phyloP scores from a whole-genome alignment of 352 stramenopile genomes.

The Saprolegnia parasitica region DNA sequence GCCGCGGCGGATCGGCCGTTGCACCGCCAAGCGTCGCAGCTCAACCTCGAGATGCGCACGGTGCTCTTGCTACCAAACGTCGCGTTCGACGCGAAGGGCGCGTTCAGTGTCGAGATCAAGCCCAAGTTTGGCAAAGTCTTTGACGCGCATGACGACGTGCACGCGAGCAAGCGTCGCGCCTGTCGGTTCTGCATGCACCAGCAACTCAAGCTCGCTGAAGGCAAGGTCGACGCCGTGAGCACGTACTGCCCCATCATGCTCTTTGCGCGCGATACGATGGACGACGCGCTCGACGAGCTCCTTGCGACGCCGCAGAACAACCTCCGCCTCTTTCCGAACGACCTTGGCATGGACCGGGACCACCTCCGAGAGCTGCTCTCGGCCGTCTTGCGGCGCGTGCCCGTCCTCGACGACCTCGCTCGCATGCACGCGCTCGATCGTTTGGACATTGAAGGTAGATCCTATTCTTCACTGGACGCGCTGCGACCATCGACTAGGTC shows the following conservation, averaged over 20 bases:
- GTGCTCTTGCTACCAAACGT: slow-evolving; percentile 80
- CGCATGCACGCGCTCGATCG: slow-evolving; percentile 78
- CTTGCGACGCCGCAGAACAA: slow-evolving; percentile 87
- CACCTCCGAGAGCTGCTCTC: slow-evolving; percentile 48
- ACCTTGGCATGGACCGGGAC: slow-evolving; percentile 31
- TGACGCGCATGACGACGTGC: slow-evolving; percentile 36
- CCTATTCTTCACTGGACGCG: not conserved
- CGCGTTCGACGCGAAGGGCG: slow-evolving; percentile 52
- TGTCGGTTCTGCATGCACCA: slow-evolving; percentile 89
- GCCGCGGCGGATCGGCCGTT: slow-evolving; percentile 45
- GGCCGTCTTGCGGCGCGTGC: slow-evolving; percentile 60
- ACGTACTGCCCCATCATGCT: slow-evolving; percentile 79
- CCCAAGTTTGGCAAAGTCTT: slow-evolving; percentile 82
- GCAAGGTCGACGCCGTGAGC: slow-evolving; percentile 78
- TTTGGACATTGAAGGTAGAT: slow-evolving; percentile 65
- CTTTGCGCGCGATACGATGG: slow-evolving; percentile 71
- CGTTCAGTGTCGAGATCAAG: slow-evolving; percentile 85
- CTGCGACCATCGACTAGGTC: slow-evolving; percentile 7
- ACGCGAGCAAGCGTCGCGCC: slow-evolving; percentile 52
- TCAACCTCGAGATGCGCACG: slow-evolving; percentile 63
- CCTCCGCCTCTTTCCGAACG: slow-evolving; percentile 70
- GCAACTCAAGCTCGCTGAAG: slow-evolving; percentile 66
- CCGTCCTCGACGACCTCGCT: slow-evolving; percentile 77
- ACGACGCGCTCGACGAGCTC: slow-evolving; percentile 52
- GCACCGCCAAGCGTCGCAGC: slow-evolving; percentile 62